A percentile compares a stretch with the other conserved stretches of the same genome.
Evolutionary conservation across 306 rosid genomes (phyloP).

Genomic region (Cajanus cajan): DNA sequence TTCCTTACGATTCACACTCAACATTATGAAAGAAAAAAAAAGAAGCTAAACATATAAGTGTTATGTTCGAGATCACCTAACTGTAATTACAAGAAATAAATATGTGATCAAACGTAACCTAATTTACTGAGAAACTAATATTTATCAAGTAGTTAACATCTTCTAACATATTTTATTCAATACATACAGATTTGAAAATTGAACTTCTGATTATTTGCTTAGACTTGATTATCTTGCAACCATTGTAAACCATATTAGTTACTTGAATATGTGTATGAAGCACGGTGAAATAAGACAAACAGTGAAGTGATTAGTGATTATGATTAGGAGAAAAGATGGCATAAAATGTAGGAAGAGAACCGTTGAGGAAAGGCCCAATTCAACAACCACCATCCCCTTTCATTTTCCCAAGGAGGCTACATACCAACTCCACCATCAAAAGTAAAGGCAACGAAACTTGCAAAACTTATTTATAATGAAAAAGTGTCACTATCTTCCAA

Average conservation of each 20-base stretch:
- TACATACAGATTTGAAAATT: no score
- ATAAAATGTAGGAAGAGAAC: constrained; percentile 4
- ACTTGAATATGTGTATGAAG: neutral
- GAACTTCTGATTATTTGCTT: no score
- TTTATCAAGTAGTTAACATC: no score
- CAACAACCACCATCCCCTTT: constrained; percentile 64
- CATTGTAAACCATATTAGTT: neutral
- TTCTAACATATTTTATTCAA: no score
- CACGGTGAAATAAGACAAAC: neutral
- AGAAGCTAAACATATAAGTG: no score
- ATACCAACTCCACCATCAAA: constrained; percentile 72
- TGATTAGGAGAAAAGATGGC: neutral
- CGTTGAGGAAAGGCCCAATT: constrained; percentile 36
- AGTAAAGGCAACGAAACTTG: constrained; percentile 75
- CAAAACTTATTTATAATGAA: neutral
- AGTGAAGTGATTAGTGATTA: neutral
- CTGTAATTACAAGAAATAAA: no score
- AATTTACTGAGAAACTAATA: no score
- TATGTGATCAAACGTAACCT: no score
- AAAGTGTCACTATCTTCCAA: constrained; percentile 34
- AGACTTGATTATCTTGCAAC: neutral
- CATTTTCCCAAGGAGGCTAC: constrained; percentile 54
- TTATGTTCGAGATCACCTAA: no score
- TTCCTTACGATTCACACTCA: no score
- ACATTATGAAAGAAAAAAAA: no score